Evolutionary conservation across 1,139 yeast species (phyloP).

Genomic region (Geotrichum fermentans): DNA sequence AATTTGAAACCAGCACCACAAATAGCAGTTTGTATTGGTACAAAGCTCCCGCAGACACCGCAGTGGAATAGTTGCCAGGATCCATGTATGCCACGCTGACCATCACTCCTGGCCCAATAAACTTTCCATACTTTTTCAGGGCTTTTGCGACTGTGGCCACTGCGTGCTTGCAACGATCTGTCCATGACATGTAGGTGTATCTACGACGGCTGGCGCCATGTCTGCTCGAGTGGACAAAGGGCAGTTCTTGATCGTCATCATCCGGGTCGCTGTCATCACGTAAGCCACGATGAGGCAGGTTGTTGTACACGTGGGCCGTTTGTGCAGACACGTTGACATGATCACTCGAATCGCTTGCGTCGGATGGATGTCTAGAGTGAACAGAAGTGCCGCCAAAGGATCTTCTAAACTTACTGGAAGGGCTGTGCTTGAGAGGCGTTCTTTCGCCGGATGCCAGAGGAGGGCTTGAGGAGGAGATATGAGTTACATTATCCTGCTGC

Average conservation of each 20-base stretch:
- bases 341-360: background rate
- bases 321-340: background rate
- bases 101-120: slow-evolving; percentile 75
- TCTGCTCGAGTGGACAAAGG: slow-evolving; percentile 64
- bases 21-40: slow-evolving; percentile 60
- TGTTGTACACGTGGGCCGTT: background rate
- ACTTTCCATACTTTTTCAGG: slow-evolving; percentile 52
- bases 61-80: slow-evolving; percentile 83
- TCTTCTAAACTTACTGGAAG: background rate
- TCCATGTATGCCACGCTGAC: slow-evolving; percentile 78
- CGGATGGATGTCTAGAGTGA: background rate
- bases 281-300: slow-evolving; percentile 45
- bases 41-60: slow-evolving; percentile 70
- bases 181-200: slow-evolving; percentile 33
- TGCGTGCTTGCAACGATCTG: slow-evolving; percentile 50
- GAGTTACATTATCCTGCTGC: background rate
- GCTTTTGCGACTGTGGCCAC: slow-evolving; percentile 48
- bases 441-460: background rate
- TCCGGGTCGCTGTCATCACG: slow-evolving; percentile 49
- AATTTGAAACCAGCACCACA: slow-evolving; percentile 59
- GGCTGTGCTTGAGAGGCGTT: slow-evolving; percentile 8
- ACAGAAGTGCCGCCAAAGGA: slow-evolving; percentile 11
- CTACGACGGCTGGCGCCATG: background rate
- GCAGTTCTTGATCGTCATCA: slow-evolving; percentile 53
- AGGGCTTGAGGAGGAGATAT: background rate